Evolutionary conservation across 2,329 filamentous ascomycete species (phyloP).

Genomic region (Aspergillus sp.): DNA sequence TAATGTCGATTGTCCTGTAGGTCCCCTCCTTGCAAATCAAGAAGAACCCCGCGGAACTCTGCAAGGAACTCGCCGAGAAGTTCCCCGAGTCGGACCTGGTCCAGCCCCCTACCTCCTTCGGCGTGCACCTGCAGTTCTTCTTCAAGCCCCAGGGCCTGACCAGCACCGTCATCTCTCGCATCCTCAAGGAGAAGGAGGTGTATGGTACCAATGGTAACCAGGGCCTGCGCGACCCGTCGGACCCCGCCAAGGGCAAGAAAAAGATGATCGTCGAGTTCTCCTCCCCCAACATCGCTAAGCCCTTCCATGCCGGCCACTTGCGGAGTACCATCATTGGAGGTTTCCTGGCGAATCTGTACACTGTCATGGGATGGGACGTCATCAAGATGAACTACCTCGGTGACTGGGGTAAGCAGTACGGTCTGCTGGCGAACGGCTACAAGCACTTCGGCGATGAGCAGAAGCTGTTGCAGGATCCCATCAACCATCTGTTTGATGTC

Average conservation of each 20-base stretch:
- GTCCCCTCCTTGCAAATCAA: slow-evolving; percentile 49
- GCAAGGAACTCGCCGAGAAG: slow-evolving; percentile 55
- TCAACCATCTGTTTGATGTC: slow-evolving; percentile 65
- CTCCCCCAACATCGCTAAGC: slow-evolving; percentile 67
- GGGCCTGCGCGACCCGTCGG: slow-evolving; percentile 59
- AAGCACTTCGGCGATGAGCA: slow-evolving; percentile 62
- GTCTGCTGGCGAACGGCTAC: slow-evolving; percentile 62
- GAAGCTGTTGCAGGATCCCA: slow-evolving; percentile 59
- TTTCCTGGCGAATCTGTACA: slow-evolving; percentile 63
- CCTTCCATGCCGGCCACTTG: slow-evolving; percentile 65
- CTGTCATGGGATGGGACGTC: slow-evolving; percentile 62
- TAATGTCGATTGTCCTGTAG: slow-evolving; percentile 25
- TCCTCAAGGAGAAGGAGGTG: slow-evolving; percentile 55
- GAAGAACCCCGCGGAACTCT: slow-evolving; percentile 59
- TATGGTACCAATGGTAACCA: slow-evolving; percentile 62
- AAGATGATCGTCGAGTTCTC: slow-evolving; percentile 65
- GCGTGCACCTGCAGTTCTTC: slow-evolving; percentile 65
- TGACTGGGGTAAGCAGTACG: slow-evolving; percentile 69
- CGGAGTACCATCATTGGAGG: slow-evolving; percentile 67
- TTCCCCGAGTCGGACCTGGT: slow-evolving; percentile 61
- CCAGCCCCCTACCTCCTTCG: slow-evolving; percentile 54
- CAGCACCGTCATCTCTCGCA: slow-evolving; percentile 58
- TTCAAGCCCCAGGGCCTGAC: slow-evolving; percentile 60
- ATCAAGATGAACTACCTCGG: slow-evolving; percentile 66
- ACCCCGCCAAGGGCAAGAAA: slow-evolving; percentile 57